Conservation (phyloP, 73 alveolate genomes). For the Paramecium pentaurelia region DNA sequence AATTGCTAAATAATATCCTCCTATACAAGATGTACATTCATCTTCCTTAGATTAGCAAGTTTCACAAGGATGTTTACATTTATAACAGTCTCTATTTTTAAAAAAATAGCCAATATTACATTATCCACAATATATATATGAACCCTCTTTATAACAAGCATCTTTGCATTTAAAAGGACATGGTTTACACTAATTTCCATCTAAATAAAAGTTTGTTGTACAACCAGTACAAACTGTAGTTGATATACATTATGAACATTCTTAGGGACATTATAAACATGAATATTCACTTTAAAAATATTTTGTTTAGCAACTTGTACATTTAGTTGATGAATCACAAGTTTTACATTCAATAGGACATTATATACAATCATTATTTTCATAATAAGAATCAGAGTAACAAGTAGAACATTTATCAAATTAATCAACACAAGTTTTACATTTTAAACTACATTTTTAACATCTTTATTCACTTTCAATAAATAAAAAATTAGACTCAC, state of each 20-base stretch:
- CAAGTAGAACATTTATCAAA: neutral
- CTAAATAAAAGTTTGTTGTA: neutral
- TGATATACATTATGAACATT: neutral
- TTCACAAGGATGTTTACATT: neutral
- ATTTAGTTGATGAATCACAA: neutral
- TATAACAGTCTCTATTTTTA: neutral
- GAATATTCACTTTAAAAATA: neutral
- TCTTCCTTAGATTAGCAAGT: neutral
- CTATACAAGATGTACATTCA: neutral
- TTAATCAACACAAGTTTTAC: neutral
- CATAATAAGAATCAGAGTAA: neutral
- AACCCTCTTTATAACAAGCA: neutral
- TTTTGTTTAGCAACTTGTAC: neutral
- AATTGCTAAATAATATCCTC: conserved; percentile 10
- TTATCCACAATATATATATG: neutral
- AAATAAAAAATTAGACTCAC: neutral
- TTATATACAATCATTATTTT: neutral
- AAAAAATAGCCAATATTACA: neutral
- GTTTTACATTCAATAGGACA: neutral
- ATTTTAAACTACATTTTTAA: neutral
- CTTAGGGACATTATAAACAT: neutral
- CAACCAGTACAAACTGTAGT: neutral
- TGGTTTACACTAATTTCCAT: neutral
- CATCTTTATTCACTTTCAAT: neutral
- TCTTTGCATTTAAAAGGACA: neutral